Conservation (phyloP, 805 yeast genomes). For the Ogataea pilisensis region DNA sequence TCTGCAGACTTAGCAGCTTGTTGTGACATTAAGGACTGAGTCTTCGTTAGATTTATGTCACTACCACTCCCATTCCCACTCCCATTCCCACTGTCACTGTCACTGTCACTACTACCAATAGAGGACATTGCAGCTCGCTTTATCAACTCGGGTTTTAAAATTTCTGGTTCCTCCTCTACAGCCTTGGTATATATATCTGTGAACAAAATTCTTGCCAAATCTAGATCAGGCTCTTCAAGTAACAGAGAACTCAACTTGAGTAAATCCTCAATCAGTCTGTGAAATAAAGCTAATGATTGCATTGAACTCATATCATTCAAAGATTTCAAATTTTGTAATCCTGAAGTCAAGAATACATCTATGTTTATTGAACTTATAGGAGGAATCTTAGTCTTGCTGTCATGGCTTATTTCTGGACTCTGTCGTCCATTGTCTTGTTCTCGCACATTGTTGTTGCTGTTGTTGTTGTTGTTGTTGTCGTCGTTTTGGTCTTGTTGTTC, state of each 20-base stretch:
- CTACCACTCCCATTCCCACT: background rate
- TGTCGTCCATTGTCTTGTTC: background rate
- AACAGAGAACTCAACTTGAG: constrained; percentile 14
- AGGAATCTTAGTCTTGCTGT: constrained; percentile 1
- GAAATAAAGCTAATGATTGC: constrained; percentile 29
- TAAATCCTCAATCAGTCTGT: constrained; percentile 24
- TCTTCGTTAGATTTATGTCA: background rate
- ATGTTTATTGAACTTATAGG: constrained; percentile 26
- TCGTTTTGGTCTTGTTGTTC: background rate
- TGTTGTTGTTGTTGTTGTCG: background rate
- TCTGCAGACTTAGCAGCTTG: constrained; percentile 18
- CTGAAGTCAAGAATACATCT: constrained; percentile 27
- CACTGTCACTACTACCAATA: too few relatives aligned
- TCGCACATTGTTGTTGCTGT: background rate
- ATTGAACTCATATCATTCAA: constrained; percentile 22
- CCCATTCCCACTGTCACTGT: background rate
- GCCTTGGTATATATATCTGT: constrained; percentile 4
- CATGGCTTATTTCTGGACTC: background rate
- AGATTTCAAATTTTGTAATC: constrained; percentile 15
- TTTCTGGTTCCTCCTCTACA: constrained; percentile 5
- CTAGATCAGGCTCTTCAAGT: constrained; percentile 6
- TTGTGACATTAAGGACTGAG: background rate
- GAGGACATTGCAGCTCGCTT: background rate
- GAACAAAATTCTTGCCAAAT: constrained; percentile 15
- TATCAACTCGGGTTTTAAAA: constrained; percentile 7